Conservation (phyloP, 305 asterid species). For the Fraxinus baroniana region DNA sequence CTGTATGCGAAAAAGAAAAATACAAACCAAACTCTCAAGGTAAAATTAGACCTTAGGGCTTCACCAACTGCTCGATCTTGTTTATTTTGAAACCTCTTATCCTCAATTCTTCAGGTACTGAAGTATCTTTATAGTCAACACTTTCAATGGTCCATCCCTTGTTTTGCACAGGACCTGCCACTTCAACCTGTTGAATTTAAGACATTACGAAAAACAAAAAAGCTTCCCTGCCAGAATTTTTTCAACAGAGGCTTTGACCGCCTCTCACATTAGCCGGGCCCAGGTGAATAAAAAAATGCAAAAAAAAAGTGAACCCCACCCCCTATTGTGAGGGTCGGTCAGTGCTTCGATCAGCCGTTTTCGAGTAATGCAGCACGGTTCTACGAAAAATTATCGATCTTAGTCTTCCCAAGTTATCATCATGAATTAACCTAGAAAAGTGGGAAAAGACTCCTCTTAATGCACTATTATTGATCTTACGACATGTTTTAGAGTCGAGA, state of each 20-base stretch:
- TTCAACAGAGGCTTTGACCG: no score
- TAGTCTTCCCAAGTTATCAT: background rate
- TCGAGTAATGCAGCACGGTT: no score
- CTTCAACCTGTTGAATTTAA: slow-evolving; percentile 54
- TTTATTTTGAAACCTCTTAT: slow-evolving; percentile 80
- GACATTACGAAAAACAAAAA: no score
- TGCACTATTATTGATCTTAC: background rate
- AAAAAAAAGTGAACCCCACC: no score
- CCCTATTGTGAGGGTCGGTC: no score
- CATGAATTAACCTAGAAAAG: background rate
- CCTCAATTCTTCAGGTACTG: slow-evolving; percentile 76
- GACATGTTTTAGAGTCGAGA: background rate
- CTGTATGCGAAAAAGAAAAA: background rate
- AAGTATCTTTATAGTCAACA: slow-evolving; percentile 60
- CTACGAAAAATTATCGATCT: slow-evolving; percentile 14
- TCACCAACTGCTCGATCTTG: slow-evolving; percentile 82
- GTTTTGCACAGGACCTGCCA: slow-evolving; percentile 60
- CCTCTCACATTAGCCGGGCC: no score
- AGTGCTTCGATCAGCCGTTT: no score
- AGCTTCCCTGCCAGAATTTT: no score
- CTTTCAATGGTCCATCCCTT: slow-evolving; percentile 73
- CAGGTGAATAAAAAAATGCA: no score
- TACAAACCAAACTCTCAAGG: background rate
- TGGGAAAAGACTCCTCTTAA: background rate
- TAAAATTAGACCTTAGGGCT: slow-evolving; percentile 26